Base-by-base conservation (phyloP, 2,329 filamentous ascomycete species). In the Clathrospora elynae region DNA sequence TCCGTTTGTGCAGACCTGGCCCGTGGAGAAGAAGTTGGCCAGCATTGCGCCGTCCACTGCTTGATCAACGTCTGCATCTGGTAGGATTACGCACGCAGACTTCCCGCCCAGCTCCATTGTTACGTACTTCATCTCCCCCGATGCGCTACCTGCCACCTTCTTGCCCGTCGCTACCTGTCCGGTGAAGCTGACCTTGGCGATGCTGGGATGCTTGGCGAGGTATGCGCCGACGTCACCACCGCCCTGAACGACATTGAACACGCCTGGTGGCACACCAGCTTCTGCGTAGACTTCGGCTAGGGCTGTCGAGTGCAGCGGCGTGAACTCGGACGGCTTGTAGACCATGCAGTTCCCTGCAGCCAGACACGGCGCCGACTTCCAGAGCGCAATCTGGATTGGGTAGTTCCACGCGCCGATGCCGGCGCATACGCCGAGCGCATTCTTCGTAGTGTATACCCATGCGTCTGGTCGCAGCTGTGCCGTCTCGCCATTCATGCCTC, bases 331-430 rank as follows among this genome's bases (percentile, higher is more conserved):
- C 6, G 89, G 88, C 72, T 95, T 95, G 75, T 95, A 95, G 30
- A 95, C 82, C 86, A 95, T 91, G 64, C 86, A 88, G 72, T 95
- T 95, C 13, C 89, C 89, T 1, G 89, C 89, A 3, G 89, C 88
- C 10, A 95, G 78, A 59, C 89, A 93, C 0, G 90, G 87, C 0
- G 87, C 88, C 1, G 87, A 90, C 71, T 95, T 95, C 89, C 89
- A 95, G 1, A 95, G 77, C 6, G 89, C 89, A 19, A 95, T 95
- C 69, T 95, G 89, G 53, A 95, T 87, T 9, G 90, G 90, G 66
- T 95, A 95, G 72, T 95, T 95, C 89, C 89, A 95, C 10, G 90
- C 90, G 41, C 89, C 90, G 55, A 95, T 95, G 43, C 88, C 90
- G 10, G 82, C 90, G 67, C 89, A 95, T 10, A 93, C 88, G 17